Conservation (phyloP, 169 alveolate genomes). For the Eimeria zaria region DNA sequence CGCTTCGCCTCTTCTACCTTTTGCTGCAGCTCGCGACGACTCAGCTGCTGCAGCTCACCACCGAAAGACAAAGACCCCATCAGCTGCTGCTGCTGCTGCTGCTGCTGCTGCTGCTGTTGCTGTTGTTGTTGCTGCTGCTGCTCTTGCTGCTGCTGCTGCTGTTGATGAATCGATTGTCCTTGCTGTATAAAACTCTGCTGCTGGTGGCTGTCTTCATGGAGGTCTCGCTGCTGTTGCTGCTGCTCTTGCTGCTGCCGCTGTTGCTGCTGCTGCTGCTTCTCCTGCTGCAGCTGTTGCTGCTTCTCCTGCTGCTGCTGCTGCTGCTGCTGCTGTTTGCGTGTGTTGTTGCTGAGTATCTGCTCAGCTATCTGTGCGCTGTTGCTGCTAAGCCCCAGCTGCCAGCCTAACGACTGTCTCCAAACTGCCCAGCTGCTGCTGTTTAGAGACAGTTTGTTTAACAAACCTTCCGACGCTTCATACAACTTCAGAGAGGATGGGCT, state of each 20-base stretch:
- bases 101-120: background rate
- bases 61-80: background rate
- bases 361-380: constrained; percentile 43
- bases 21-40: constrained; percentile 38
- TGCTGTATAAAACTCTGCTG: too few relatives aligned
- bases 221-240: too few relatives aligned
- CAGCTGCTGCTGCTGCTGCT: background rate
- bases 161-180: too few relatives aligned
- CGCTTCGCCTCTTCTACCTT: constrained; percentile 23
- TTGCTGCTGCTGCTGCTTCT: background rate
- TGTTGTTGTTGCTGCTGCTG: constrained; percentile 1
- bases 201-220: background rate
- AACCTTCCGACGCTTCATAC: background rate
- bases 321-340: background rate
- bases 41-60: background rate
- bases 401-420: background rate
- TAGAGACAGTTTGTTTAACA: background rate
- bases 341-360: background rate
- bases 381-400: constrained; percentile 32
- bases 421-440: background rate
- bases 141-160: background rate
- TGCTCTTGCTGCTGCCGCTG: constrained; percentile 8
- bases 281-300: background rate
- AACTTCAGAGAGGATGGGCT: background rate
- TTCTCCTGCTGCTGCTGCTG: constrained; percentile 41